Evolutionary conservation across 2,329 filamentous ascomycete genomes (phyloP).

Genomic region (Diaporthe destruens): DNA sequence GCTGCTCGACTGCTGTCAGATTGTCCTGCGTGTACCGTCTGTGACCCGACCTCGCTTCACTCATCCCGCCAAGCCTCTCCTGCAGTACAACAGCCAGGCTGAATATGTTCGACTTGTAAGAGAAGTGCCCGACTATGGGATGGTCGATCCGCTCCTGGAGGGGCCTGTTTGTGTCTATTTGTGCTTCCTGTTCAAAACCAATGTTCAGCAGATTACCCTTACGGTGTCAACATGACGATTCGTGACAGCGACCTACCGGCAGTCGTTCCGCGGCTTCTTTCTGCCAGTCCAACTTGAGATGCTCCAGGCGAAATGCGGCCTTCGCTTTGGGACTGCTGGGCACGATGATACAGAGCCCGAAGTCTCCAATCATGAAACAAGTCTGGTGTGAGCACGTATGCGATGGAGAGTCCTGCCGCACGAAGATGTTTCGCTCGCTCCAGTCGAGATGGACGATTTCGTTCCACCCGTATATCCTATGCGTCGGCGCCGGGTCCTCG

Average conservation of each 20-base stretch:
- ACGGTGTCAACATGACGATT: not conserved
- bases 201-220: not conserved
- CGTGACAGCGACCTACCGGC: not conserved
- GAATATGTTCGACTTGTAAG: not conserved
- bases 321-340: not conserved
- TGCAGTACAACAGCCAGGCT: not conserved
- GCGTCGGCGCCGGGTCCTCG: conserved; percentile 16
- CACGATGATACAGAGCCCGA: not conserved
- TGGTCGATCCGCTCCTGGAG: not conserved
- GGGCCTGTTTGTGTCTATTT: not conserved
- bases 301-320: not conserved
- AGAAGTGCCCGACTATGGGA: conserved; percentile 1
- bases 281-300: conserved; percentile 2
- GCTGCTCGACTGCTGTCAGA: not conserved
- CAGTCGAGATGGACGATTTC: conserved; percentile 20
- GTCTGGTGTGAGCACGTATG: conserved; percentile 8
- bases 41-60: not conserved
- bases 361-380: conserved; percentile 21
- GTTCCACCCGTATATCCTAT: conserved; percentile 17
- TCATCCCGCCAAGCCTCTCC: not conserved
- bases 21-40: conserved; percentile 4
- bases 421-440: not conserved
- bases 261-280: not conserved
- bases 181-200: not conserved
- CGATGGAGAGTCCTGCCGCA: not conserved